A percentile compares a stretch with the other conserved stretches of the same genome.
Conservation (phyloP, 2,329 filamentous ascomycete genomes). For the Monosporascus sp. region DNA sequence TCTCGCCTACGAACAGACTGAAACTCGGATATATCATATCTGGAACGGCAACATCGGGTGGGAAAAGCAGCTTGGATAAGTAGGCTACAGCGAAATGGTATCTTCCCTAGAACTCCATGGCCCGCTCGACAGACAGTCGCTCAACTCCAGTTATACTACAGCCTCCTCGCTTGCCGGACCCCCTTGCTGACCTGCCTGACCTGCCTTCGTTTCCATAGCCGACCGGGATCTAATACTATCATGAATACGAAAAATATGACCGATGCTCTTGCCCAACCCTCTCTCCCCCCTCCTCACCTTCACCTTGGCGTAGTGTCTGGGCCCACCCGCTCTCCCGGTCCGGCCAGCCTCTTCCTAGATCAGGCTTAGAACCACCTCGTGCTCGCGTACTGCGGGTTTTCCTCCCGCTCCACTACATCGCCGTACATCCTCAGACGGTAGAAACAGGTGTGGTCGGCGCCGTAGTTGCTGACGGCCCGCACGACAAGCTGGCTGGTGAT, state of each 20-base stretch:
- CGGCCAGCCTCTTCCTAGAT: too few relatives aligned
- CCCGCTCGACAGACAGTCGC: too few relatives aligned
- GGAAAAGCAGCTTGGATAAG: neutral
- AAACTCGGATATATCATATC: too few relatives aligned
- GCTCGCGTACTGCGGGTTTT: neutral
- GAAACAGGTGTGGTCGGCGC: constrained; percentile 58
- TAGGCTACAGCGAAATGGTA: neutral
- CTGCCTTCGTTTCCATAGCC: neutral
- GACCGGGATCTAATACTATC: too few relatives aligned
- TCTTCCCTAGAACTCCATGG: neutral
- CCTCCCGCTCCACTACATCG: constrained; percentile 22
- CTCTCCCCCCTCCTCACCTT: too few relatives aligned
- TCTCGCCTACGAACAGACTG: too few relatives aligned
- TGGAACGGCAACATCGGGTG: neutral
- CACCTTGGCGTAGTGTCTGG: too few relatives aligned
- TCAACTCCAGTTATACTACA: neutral
- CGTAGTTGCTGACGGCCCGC: constrained; percentile 54
- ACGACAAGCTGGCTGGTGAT: constrained; percentile 49
- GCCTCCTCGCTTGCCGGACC: neutral
- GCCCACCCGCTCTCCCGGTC: too few relatives aligned
- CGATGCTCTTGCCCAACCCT: too few relatives aligned
- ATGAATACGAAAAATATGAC: too few relatives aligned
- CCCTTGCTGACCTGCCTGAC: neutral
- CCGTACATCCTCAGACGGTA: constrained; percentile 59
- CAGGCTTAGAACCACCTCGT: neutral